Conservation (phyloP, 164 flowering plant species). For the Piper longum region DNA sequence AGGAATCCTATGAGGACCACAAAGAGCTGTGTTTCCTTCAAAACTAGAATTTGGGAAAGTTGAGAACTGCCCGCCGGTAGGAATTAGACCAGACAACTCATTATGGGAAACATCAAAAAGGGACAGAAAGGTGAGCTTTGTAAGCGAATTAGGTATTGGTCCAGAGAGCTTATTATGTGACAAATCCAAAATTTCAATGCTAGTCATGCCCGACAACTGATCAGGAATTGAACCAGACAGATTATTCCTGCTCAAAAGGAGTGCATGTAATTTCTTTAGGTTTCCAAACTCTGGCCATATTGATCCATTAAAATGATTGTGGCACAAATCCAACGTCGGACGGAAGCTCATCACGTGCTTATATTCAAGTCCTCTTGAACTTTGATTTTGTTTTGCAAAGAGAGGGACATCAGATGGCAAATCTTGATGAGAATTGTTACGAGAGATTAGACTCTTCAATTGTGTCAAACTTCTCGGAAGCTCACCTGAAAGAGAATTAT, state of each 20-base stretch:
- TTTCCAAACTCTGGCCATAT: neutral
- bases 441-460: conserved; percentile 15
- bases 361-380: neutral
- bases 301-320: neutral
- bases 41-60: neutral
- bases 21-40: neutral
- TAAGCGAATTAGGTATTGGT: neutral
- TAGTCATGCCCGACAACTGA: neutral
- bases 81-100: neutral
- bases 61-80: neutral
- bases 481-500: conserved; percentile 69
- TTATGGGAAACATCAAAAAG: neutral
- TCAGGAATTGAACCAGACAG: neutral
- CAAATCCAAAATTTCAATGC: neutral
- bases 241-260: neutral
- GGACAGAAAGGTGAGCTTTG: neutral
- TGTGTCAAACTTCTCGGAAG: conserved; percentile 41
- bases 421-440: conserved; percentile 14
- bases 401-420: neutral
- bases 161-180: neutral
- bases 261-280: neutral
- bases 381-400: neutral
- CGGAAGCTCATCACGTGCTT: neutral
- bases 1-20: neutral
- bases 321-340: neutral